Evolutionary conservation across 257 asterid species (phyloP).

Genomic region (Jacaranda mimosifolia): DNA sequence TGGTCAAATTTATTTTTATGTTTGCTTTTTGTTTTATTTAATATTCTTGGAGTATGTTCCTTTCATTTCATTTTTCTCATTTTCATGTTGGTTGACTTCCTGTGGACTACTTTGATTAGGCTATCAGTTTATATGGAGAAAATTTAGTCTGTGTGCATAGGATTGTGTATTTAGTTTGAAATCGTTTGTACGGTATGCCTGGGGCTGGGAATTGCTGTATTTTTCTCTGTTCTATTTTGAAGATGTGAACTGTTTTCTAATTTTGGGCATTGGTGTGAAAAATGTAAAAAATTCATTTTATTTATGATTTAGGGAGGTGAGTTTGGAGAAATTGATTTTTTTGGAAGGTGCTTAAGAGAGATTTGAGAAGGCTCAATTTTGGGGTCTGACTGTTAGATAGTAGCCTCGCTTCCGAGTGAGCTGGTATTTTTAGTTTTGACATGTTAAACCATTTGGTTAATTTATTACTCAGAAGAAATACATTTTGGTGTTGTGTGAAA

Average conservation of each 20-base stretch:
- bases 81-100: constrained; percentile 36
- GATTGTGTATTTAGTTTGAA: neutral
- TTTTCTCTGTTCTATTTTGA: neutral
- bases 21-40: constrained; percentile 12
- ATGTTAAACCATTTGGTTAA: neutral
- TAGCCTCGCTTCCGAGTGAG: neutral
- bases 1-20: neutral
- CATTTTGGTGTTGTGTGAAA: neutral
- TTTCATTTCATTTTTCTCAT: neutral
- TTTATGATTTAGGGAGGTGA: neutral
- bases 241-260: neutral
- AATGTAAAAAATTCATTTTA: constrained; percentile 9
- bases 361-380: neutral
- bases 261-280: constrained; percentile 8
- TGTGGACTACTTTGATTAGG: constrained; percentile 10
- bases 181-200: neutral
- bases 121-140: neutral
- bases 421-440: neutral
- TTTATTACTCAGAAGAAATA: neutral
- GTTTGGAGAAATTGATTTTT: neutral
- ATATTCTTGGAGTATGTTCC: neutral
- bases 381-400: neutral
- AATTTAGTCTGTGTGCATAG: neutral
- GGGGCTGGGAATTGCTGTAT: constrained; percentile 15
- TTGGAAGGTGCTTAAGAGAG: neutral